These are phyloP conservation scores for Calonectria multiphialidica DNA, from an alignment of 2,329 filamentous ascomycete species.

Conservation along the genomic window DNA sequence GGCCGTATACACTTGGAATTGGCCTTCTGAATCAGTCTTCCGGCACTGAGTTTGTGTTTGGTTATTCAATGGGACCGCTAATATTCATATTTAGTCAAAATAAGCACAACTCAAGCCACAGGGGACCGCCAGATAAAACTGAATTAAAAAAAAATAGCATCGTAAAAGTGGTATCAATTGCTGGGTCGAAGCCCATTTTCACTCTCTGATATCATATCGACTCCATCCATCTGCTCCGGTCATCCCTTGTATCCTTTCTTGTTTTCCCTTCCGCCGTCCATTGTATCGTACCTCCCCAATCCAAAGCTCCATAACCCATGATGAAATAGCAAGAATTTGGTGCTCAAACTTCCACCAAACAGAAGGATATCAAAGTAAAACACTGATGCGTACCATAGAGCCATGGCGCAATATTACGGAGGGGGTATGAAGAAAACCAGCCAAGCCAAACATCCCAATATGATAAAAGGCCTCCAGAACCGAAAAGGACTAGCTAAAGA, in stretches of 20 bases:
- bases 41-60: too few species aligned
- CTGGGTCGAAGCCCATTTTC: conserved; percentile 26
- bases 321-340: conserved; percentile 4
- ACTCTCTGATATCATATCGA: conserved; percentile 28
- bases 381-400: background rate
- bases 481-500: background rate
- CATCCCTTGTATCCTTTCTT: conserved; percentile 16
- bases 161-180: conserved; percentile 42
- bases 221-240: conserved; percentile 20
- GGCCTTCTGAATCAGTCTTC: too few species aligned
- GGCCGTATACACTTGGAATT: too few species aligned
- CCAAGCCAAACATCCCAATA: conserved; percentile 26
- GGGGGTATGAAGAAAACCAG: conserved; percentile 35
- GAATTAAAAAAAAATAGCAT: background rate
- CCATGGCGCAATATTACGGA: conserved; percentile 4
- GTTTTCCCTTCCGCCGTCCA: conserved; percentile 11
- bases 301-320: conserved; percentile 20
- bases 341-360: conserved; percentile 9
- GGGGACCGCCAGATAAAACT: too few species aligned
- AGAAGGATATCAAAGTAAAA: conserved; percentile 11
- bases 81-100: too few species aligned
- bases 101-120: too few species aligned
- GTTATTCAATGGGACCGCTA: too few species aligned
- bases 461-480: conserved; percentile 22
- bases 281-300: conserved; percentile 16